Evolutionary conservation across 306 rosid species (phyloP), one percentile per base, ranked within the genome.

Genomic region (Vigna hirtella): DNA sequence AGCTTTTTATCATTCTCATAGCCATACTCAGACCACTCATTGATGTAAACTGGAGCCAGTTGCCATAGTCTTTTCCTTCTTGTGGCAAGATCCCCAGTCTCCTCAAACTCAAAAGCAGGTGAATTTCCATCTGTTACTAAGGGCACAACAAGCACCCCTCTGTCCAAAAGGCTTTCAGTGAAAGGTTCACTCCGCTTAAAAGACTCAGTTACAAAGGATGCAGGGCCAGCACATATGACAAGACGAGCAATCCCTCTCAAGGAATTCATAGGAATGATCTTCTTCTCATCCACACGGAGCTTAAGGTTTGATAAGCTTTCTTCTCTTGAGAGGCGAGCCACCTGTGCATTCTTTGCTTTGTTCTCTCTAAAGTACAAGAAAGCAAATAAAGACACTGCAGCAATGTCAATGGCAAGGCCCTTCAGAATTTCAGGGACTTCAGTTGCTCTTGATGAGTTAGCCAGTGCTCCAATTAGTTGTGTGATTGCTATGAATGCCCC

Each of bases 41-140:
- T 11, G 70, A 83, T 63, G 78, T 59, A 69, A 62, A 87, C 86
- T 34, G 99, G 93, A 73, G 84, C 63, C 38, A 95, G 86, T 84
- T 91, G 98, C 98, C 98, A 95, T 17, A 95, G 96, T 71, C 91
- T 87, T 82, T 87, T 93, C 87, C 94, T 91, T 86, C 86, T 90
- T 40, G 80, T 24, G 42, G 76, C 79, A 75, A 80, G 69, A 66
- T 88, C 90, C 62, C 77, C 79, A 16, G 51, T 50, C 73, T 91
- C 96, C 57, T 91, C 94, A 73, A 86, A 86, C 83, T 88, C 89
- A 72, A 93, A 85, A 76, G 65, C 47, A 47, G 87, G 93, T 14
- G 84, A 71, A 77, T 87, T 84, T 28, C 87, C 98, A 82, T 95
- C 94, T 0, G 91, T 88, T 57, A 82, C 89, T 53, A 92, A 85